Evolutionary conservation across 75 land plant genomes (phyloP).

Genomic region (Isoetes taiwanensis): DNA sequence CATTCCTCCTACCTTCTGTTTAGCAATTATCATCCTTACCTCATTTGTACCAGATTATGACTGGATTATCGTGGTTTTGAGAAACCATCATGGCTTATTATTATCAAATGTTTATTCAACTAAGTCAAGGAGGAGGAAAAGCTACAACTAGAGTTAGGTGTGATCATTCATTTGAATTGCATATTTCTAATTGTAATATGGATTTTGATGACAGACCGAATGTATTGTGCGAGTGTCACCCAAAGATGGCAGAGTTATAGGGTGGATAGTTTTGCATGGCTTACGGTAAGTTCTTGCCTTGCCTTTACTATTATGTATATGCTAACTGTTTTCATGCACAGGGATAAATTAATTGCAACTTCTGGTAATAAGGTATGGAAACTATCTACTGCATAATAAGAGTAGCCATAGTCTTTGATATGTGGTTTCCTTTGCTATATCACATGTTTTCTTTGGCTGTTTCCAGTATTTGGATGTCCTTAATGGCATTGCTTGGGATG

Average conservation of each 20-base stretch:
- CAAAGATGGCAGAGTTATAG: slow-evolving; percentile 54
- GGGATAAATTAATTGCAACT: slow-evolving; percentile 2
- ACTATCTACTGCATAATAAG: background rate
- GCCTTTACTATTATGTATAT: background rate
- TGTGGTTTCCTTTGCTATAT: background rate
- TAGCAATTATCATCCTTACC: too few species aligned
- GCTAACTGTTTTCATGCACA: background rate
- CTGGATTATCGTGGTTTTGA: too few species aligned
- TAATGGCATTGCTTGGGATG: slow-evolving; percentile 98
- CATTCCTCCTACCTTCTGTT: too few species aligned
- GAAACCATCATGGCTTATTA: too few species aligned
- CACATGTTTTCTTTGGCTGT: background rate
- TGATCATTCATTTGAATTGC: background rate
- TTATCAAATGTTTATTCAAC: too few species aligned
- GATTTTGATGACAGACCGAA: slow-evolving; percentile 43
- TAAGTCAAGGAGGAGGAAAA: background rate
- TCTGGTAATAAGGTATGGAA: slow-evolving; percentile 29
- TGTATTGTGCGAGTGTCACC: slow-evolving; percentile 93
- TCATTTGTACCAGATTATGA: too few species aligned
- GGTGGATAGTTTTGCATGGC: slow-evolving; percentile 72
- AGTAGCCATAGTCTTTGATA: background rate
- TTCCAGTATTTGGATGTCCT: slow-evolving; percentile 70
- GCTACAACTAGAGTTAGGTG: background rate
- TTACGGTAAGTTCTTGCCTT: slow-evolving; percentile 35
- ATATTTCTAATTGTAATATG: background rate